These are phyloP conservation scores for Mycosphaerella arachidis DNA, from an alignment of 2,329 filamentous ascomycete species.

Conservation along the genomic window DNA sequence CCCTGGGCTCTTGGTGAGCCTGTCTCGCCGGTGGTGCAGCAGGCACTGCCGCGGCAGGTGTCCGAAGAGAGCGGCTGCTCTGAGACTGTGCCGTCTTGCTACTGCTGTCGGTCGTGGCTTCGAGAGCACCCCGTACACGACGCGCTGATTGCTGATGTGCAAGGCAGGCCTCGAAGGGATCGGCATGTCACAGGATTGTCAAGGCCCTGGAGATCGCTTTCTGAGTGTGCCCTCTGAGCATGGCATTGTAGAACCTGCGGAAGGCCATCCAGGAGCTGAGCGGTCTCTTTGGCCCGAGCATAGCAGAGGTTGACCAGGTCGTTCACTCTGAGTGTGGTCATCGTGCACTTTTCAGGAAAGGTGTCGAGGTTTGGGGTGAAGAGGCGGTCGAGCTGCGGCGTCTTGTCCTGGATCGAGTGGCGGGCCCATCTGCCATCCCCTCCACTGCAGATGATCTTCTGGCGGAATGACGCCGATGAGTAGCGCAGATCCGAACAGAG, in stretches of 20 bases:
- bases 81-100: too few relatives aligned
- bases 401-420: constrained; percentile 9
- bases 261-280: constrained; percentile 20
- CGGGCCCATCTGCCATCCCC: constrained; percentile 45
- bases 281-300: constrained; percentile 9
- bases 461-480: constrained; percentile 47
- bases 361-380: constrained; percentile 13
- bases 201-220: constrained; percentile 51
- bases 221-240: constrained; percentile 34
- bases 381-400: constrained; percentile 9
- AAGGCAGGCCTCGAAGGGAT: constrained; percentile 37
- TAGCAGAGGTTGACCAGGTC: constrained; percentile 10
- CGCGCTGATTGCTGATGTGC: constrained; percentile 10
- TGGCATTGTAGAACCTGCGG: constrained; percentile 14
- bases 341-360: constrained; percentile 5
- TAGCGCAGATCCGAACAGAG: neutral
- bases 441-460: constrained; percentile 41
- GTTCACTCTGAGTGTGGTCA: constrained; percentile 8
- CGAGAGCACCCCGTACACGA: too few relatives aligned
- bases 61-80: too few relatives aligned
- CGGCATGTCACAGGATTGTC: constrained; percentile 47
- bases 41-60: too few relatives aligned
- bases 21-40: neutral
- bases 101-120: too few relatives aligned
- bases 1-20: neutral